A percentile compares a stretch with the other conserved stretches of the same genome.
Evolutionary conservation across 1,284 basidiomycete genomes (phyloP).

Genomic region (Bondarzewia mesenterica): DNA sequence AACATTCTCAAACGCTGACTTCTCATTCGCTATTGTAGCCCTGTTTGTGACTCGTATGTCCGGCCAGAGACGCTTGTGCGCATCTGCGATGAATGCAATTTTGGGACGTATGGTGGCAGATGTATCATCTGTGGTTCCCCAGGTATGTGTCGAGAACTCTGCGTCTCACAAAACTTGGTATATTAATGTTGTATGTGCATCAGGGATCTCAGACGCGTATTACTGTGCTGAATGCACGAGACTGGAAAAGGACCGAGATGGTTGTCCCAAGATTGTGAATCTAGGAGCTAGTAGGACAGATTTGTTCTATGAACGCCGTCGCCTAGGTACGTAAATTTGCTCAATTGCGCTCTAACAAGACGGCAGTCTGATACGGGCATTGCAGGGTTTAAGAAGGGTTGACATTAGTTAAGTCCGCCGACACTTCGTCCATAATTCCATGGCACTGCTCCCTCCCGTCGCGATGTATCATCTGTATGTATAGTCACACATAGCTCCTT

Average conservation of each 20-base stretch:
- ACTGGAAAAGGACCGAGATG: constrained; percentile 95
- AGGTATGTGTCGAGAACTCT: constrained; percentile 58
- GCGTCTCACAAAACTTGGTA: no score
- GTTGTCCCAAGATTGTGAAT: constrained; percentile 98
- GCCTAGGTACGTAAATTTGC: constrained; percentile 49
- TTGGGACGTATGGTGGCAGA: constrained; percentile 92
- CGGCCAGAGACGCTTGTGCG: constrained; percentile 95
- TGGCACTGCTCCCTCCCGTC: no score
- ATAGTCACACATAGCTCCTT: no score
- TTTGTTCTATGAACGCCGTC: constrained; percentile 81
- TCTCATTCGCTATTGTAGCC: constrained; percentile 40
- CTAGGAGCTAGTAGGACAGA: constrained; percentile 86
- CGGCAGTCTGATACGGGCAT: neutral
- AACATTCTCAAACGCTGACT: neutral
- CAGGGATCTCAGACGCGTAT: constrained; percentile 95
- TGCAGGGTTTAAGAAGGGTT: constrained; percentile 75
- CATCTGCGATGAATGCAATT: constrained; percentile 99
- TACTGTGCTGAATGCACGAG: constrained; percentile 96
- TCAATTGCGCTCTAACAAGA: neutral
- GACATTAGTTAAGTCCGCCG: constrained; percentile 11
- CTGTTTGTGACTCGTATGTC: constrained; percentile 99
- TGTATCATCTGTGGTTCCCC: constrained; percentile 97
- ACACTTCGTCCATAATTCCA: neutral
- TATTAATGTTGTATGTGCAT: neutral
- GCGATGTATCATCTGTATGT: no score